Base-by-base conservation (phyloP, 1,139 yeast species). In the Oligophagozyma castellii region DNA sequence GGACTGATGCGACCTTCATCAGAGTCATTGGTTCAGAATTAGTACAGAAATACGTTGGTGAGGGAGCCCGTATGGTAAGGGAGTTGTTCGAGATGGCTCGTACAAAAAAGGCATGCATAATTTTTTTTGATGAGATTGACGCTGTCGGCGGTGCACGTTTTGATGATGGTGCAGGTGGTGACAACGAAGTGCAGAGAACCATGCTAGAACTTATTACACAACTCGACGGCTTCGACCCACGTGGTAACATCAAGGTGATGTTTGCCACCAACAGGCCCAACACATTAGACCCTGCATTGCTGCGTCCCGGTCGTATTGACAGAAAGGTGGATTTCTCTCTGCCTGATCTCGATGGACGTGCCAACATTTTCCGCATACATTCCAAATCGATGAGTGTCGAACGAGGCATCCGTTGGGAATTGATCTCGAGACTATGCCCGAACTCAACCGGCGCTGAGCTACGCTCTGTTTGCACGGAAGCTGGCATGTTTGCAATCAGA, bases 161-260 rank as follows among this genome's bases (percentile, higher is more conserved):
- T 54, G 98, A 89, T 55, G 98, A 89, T 55, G 96, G 96, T 44
- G 98, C 96, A 12, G 98, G 98, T 44, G 98, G 98, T 46, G 98
- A 89, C 58, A 89, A 86, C 53, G 98, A 89, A 63, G 98, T 89
- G 32, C 98, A 89, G 60, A 73, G 98, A 64, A 89, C 98, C 32
- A 89, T 89, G 98, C 70, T 89, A 71, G 98, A 89, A 58, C 71
- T 89, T 48, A 86, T 89, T 52, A 84, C 96, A 23, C 98, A 89
- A 56, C 66, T 89, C 48, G 98, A 89, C 58, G 98, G 98, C 33
- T 89, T 89, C 56, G 98, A 89, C 51, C 93, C 98, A 36, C 76
- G 96, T 59, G 96, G 96, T 49, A 89, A 89, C 56, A 89, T 89
- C 57, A 89, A 89, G 63, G 98, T 89, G 33, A 89, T 89, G 96